A percentile compares a stretch with the other conserved stretches of the same genome.
Conservation (phyloP, 495 filamentous ascomycete species). For the Penicillium crystallinum region DNA sequence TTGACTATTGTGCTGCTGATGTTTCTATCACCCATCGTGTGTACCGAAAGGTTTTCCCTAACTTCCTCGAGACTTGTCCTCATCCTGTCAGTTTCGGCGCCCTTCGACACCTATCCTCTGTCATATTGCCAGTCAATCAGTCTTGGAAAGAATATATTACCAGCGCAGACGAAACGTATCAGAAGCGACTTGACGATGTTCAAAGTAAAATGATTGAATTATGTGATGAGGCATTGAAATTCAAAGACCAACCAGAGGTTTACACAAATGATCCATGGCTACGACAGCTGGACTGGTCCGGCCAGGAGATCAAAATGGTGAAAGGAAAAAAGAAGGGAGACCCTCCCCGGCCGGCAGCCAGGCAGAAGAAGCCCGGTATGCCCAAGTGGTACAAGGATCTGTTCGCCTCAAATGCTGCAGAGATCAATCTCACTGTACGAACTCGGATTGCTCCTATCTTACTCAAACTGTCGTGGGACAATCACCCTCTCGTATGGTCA, state of each 20-base stretch:
- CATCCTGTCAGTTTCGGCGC: conserved; percentile 98
- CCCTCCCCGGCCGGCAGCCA: conserved; percentile 66
- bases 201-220: conserved; percentile 65
- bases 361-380: conserved; percentile 92
- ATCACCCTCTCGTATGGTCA: conserved; percentile 85
- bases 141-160: conserved; percentile 80
- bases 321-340: conserved; percentile 85
- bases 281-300: conserved; percentile 89
- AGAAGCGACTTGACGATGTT: conserved; percentile 68
- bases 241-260: conserved; percentile 60
- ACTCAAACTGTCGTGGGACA: conserved; percentile 82
- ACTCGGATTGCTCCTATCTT: conserved; percentile 84
- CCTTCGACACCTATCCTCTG: conserved; percentile 82
- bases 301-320: conserved; percentile 83
- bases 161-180: conserved; percentile 80
- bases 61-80: conserved; percentile 81
- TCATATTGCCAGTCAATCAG: conserved; percentile 84
- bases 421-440: conserved; percentile 77
- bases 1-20: conserved; percentile 96
- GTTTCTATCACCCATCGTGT: conserved; percentile 88
- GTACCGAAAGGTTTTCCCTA: conserved; percentile 84
- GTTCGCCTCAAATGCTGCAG: conserved; percentile 56
- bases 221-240: conserved; percentile 66
- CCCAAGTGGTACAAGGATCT: conserved; percentile 95
- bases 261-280: conserved; percentile 84